These are phyloP conservation scores for Trichoderma erinaceum DNA, from an alignment of 495 filamentous ascomycete species.

Conservation along the genomic window DNA sequence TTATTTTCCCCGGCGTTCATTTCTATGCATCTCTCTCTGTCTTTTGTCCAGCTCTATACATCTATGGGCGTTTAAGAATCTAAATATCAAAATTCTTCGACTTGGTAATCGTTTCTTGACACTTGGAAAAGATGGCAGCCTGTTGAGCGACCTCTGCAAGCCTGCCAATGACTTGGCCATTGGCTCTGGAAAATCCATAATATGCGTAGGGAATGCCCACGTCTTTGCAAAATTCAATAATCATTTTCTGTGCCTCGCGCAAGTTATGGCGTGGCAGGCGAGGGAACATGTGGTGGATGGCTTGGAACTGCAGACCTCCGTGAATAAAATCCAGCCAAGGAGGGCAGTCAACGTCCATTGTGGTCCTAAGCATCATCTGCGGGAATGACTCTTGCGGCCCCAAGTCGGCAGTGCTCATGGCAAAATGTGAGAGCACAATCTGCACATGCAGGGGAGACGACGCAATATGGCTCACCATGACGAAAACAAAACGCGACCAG, in stretches of 20 bases:
- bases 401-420: constrained; percentile 90
- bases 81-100: constrained; percentile 23
- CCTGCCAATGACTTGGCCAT: constrained; percentile 76
- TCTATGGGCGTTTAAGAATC: not conserved
- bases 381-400: constrained; percentile 86
- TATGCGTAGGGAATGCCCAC: constrained; percentile 90
- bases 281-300: constrained; percentile 89
- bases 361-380: constrained; percentile 94
- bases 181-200: constrained; percentile 91
- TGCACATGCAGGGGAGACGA: constrained; percentile 87
- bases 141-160: constrained; percentile 85
- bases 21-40: not conserved
- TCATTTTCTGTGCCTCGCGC: constrained; percentile 69
- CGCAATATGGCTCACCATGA: constrained; percentile 82
- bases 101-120: constrained; percentile 55
- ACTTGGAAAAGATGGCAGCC: constrained; percentile 79
- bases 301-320: constrained; percentile 94
- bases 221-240: constrained; percentile 84
- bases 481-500: constrained; percentile 63
- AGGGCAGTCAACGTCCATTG: constrained; percentile 97
- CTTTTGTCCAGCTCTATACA: not conserved
- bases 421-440: constrained; percentile 94
- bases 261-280: constrained; percentile 95
- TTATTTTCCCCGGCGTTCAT: too few relatives aligned
- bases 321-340: constrained; percentile 95